Percentiles rank a stretch among this genome's conserved stretches.
Conservation (phyloP, 2,329 filamentous ascomycete species). For the Diplodia sapinea region DNA sequence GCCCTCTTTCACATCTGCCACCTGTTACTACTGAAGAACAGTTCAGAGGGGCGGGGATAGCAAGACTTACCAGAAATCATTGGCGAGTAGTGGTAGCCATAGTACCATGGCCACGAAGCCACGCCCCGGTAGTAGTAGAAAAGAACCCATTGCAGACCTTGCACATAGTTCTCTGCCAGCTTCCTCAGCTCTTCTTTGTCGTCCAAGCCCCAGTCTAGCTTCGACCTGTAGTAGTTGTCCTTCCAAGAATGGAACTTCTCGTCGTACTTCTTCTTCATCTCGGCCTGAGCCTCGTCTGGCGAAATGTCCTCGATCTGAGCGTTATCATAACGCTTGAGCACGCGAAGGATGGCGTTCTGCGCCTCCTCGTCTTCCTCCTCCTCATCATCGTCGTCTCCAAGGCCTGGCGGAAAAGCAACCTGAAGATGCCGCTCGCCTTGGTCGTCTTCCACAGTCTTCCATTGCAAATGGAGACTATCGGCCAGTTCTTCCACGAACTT, state of each 20-base stretch:
- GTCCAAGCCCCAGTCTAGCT: slow-evolving; percentile 87
- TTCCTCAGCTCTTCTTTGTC: slow-evolving; percentile 80
- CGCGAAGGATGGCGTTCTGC: slow-evolving; percentile 78
- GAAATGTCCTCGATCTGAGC: slow-evolving; percentile 83
- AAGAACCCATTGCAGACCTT: slow-evolving; percentile 96
- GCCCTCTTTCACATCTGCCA: slow-evolving; percentile 81
- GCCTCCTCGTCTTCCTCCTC: slow-evolving; percentile 81
- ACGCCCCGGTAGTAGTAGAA: slow-evolving; percentile 98
- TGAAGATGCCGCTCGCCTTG: slow-evolving; percentile 68
- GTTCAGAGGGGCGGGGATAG: neutral
- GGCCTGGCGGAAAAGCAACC: slow-evolving; percentile 63
- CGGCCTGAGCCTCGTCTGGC: slow-evolving; percentile 76
- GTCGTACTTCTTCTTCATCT: slow-evolving; percentile 85
- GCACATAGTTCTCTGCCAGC: slow-evolving; percentile 93
- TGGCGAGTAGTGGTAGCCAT: slow-evolving; percentile 93
- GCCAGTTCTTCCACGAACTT: slow-evolving; percentile 92
- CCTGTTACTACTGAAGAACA: slow-evolving; percentile 12
- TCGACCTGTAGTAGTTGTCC: slow-evolving; percentile 86
- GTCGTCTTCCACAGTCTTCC: slow-evolving; percentile 68
- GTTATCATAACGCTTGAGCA: slow-evolving; percentile 89
- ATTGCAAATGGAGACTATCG: slow-evolving; percentile 68
- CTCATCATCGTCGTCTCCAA: slow-evolving; percentile 62
- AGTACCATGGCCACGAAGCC: slow-evolving; percentile 98
- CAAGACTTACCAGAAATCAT: slow-evolving; percentile 77
- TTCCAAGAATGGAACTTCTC: slow-evolving; percentile 93